phyloP scores from a whole-genome alignment of 306 rosid species.

The Astragalus membranaceus region DNA sequence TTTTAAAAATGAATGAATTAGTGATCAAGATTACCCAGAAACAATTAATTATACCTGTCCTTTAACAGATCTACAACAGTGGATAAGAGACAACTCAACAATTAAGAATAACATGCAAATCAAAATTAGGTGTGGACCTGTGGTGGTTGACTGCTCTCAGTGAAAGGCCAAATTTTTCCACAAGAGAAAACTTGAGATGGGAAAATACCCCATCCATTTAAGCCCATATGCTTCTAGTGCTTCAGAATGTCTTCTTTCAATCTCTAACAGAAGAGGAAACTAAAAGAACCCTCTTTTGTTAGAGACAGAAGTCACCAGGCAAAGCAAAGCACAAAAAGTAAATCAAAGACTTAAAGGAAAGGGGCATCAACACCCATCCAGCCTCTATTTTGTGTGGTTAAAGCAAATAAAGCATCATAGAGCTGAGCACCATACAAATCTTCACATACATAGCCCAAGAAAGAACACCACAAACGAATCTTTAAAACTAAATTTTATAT shows the following conservation, averaged over 20 bases:
- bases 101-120: background rate
- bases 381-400: conserved; percentile 66
- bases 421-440: conserved; percentile 25
- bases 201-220: too few relatives aligned
- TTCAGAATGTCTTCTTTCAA: too few relatives aligned
- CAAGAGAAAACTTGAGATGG: too few relatives aligned
- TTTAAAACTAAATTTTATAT: background rate
- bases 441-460: background rate
- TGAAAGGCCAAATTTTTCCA: too few relatives aligned
- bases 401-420: conserved; percentile 73
- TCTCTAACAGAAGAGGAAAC: too few relatives aligned
- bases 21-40: background rate
- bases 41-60: background rate
- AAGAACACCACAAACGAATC: background rate
- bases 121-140: background rate
- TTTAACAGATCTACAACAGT: background rate
- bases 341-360: too few relatives aligned
- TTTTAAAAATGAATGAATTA: background rate
- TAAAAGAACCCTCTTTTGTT: too few relatives aligned
- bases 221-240: too few relatives aligned
- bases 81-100: background rate
- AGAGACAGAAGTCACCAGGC: too few relatives aligned
- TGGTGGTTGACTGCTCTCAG: too few relatives aligned
- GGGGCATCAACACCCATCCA: background rate
- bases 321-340: too few relatives aligned